Base-by-base conservation (phyloP, 1,284 basidiomycete genomes). In the Cystobasidium sp. region DNA sequence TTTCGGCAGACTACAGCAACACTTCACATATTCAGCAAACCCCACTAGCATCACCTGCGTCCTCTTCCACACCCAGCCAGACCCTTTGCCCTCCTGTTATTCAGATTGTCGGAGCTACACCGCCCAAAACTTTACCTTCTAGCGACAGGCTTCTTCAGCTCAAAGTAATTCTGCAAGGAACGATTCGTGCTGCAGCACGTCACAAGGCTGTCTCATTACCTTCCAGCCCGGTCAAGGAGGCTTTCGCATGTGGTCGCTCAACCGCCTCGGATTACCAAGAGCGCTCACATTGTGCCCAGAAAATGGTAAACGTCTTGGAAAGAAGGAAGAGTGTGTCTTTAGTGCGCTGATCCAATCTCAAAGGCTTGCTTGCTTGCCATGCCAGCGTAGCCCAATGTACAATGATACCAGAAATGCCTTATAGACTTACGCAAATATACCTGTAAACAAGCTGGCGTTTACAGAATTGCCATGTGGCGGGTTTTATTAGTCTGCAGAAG, bases 241-340 rank as follows among this genome's bases (percentile, higher is more conserved):
- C 24, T 18, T 56, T 31, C 67, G 3, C 10, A 4, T 12, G 1
- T 20, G 43, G 20, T 9, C 12, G 24, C 9, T 14, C 14, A 8
- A 39, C 22, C 0, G 9, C 24, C 18, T 41, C 49, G 6, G 24
- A 49, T 1, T 22, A 52, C 16, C 55, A 53, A 14, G 66, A 56
- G n/a, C 70, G 70, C 1, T 31, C 22, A 7, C n/a, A 58, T n/a
- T 58, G 70, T 47, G 70, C 70, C 20, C 47, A 41, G 18, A 12
- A 65, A 20, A 73, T 73, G 70, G 70, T 73, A 3, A 20, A 52
- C 44, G 63, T 73, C 0, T 51, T 73, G n/a, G 63, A 59, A 43
- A 56, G 52, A 43, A 12, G 70, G 22, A 73, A 49, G 51, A 73
- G 63, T 22, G 37, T 66, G 41, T 47, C 70, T 18, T 20, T 67